Evolutionary conservation across 2,329 filamentous ascomycete genomes (phyloP).

Genomic region (Botrytis pseudocinerea): DNA sequence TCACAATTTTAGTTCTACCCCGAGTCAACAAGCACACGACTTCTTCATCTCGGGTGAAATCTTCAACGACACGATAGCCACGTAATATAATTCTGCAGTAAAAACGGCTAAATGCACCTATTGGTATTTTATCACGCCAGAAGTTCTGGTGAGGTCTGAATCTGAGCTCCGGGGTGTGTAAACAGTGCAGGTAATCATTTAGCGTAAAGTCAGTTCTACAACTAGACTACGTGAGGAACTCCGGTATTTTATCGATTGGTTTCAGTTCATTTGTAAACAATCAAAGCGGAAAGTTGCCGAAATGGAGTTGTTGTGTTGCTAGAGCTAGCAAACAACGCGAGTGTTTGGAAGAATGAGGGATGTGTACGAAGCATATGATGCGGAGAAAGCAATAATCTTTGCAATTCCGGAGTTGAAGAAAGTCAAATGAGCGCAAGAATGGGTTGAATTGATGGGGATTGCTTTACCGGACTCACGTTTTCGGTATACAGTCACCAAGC

Average conservation of each 20-base stretch:
- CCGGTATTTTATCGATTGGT: slow-evolving; percentile 1
- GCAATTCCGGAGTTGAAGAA: slow-evolving; percentile 2
- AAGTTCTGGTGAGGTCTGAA: neutral
- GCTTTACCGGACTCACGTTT: slow-evolving; percentile 11
- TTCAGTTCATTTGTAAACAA: neutral
- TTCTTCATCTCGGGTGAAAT: neutral
- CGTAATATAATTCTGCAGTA: neutral
- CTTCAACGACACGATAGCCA: neutral
- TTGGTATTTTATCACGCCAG: neutral
- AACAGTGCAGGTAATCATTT: neutral
- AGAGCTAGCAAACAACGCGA: neutral
- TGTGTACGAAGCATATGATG: neutral
- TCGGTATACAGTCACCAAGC: slow-evolving; percentile 10
- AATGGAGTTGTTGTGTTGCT: neutral
- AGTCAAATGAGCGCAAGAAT: neutral
- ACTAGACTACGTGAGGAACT: slow-evolving; percentile 1
- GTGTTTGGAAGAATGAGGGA: slow-evolving; percentile 12
- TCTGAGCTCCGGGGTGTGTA: neutral
- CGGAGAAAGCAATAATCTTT: neutral
- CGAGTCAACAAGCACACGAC: slow-evolving; percentile 6
- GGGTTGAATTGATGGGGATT: neutral
- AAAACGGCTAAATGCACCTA: slow-evolving; percentile 9
- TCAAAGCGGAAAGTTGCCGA: neutral
- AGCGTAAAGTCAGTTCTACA: neutral
- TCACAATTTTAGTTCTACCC: slow-evolving; percentile 4